Evolutionary conservation across 2,329 filamentous ascomycete species (phyloP), one percentile per base, ranked within the genome.

Genomic region (Cladophialophora psammophila): DNA sequence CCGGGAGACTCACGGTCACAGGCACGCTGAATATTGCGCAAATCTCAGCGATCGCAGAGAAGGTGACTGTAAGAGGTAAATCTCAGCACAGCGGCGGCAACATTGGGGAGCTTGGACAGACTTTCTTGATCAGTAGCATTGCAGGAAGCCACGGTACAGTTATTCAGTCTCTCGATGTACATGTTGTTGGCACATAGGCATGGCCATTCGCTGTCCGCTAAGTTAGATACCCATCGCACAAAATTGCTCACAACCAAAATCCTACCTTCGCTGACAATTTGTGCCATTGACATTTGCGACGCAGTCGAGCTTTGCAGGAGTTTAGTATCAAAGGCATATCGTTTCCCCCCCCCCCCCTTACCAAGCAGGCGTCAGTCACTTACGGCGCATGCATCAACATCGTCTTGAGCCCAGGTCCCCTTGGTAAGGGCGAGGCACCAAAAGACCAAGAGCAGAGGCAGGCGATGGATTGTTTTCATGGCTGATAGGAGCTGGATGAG

Each of bases 261-360:
- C 48, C 7, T 60, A 71, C 69, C 66, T 67, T 63, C 61, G 69
- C 18, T 53, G 35, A 57, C 71, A 73, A 15, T 61, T 52, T 26
- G 71, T 73, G 52, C 64, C 65, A n/a, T 61, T 57, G 26, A 73
- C 71, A 50, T 73, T 69, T 6, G 70, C 64, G 52, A 73, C 67
- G 40, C 71, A 73, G 15, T 48, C 20, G 36, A 72, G 66, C 71
- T 73, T 15, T 38, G 8, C 15, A 26, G 13, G 34, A 60, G 8
- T 20, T 60, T 32, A 60, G 48, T 42, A n/a, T 52, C 8, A 32
- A 42, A 1, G 56, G 53, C 5, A 13, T 8, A 45, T 3, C 18
- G 20, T 18, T 20, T 50, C 2, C 35, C n/a, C n/a, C n/a, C n/a
- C n/a, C n/a, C n/a, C n/a, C n/a, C n/a, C n/a, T n/a, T n/a, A n/a